Evolutionary conservation across 306 rosid species (phyloP).

Genomic region (Fragaria nilgerrensis): DNA sequence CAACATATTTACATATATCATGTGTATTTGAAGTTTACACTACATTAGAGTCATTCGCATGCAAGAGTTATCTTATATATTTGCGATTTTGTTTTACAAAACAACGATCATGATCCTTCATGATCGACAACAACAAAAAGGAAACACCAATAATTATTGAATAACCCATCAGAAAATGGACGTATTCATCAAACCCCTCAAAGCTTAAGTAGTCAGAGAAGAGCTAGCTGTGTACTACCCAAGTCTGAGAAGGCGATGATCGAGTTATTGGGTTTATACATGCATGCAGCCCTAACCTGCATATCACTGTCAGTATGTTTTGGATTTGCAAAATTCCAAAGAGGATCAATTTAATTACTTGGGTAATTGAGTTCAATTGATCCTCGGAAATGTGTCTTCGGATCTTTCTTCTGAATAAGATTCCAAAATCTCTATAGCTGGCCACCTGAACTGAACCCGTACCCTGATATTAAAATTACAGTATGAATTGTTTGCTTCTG

Average conservation of each 20-base stretch:
- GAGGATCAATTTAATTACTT: background rate
- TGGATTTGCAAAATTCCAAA: conserved; percentile 2
- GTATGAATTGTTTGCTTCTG: conserved; percentile 33
- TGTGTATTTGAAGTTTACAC: too few relatives aligned
- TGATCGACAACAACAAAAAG: too few relatives aligned
- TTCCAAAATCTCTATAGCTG: conserved; percentile 53
- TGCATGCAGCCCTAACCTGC: background rate
- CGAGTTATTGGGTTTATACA: background rate
- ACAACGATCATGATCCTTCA: background rate
- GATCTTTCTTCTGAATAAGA: conserved; percentile 41
- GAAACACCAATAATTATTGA: background rate
- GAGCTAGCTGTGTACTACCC: background rate
- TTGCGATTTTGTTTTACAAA: background rate
- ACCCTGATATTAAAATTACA: conserved; percentile 11
- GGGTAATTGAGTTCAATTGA: background rate
- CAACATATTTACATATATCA: background rate
- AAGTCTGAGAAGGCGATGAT: conserved; percentile 1
- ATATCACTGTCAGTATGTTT: background rate
- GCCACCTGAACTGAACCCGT: conserved; percentile 26
- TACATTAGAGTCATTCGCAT: background rate
- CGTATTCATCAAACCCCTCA: background rate
- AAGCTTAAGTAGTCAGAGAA: background rate
- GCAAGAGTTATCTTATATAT: background rate
- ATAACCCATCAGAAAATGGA: background rate
- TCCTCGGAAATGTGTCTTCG: conserved; percentile 37